Percentiles rank a stretch among this genome's conserved stretches.
These are phyloP conservation scores for Fragaria vesca DNA, from an alignment of 306 rosid species.

Conservation along the genomic window DNA sequence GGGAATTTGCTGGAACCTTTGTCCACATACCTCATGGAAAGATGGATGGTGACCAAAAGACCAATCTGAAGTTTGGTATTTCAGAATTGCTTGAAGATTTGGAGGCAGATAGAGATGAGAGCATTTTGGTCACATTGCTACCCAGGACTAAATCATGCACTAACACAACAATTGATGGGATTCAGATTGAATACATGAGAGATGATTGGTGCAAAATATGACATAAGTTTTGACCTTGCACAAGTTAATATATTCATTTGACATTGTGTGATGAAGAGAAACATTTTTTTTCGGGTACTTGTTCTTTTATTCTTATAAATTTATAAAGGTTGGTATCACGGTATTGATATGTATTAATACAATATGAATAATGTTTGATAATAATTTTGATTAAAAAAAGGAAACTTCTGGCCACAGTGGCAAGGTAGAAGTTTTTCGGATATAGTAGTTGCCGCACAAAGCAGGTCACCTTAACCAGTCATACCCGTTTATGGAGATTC, in stretches of 20 bases:
- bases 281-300: neutral
- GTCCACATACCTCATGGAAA: slow-evolving; percentile 6
- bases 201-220: neutral
- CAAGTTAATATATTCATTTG: neutral
- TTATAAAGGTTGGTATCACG: neutral
- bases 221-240: neutral
- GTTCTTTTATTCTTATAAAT: neutral
- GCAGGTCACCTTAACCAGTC: too few species aligned
- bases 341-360: too few species aligned
- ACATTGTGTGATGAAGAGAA: neutral
- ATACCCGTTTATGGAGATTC: too few species aligned
- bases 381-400: too few species aligned
- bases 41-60: neutral
- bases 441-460: too few species aligned
- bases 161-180: slow-evolving; percentile 11
- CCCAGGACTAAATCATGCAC: slow-evolving; percentile 15
- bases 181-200: slow-evolving; percentile 17
- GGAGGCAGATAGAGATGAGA: slow-evolving; percentile 33
- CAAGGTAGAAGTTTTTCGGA: too few species aligned
- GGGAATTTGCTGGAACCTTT: slow-evolving; percentile 30
- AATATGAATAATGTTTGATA: too few species aligned
- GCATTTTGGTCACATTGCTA: slow-evolving; percentile 22
- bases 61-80: slow-evolving; percentile 21
- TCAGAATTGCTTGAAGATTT: slow-evolving; percentile 21
- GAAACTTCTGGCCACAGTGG: too few species aligned